Percentiles rank a stretch among this genome's conserved stretches.
Evolutionary conservation across 345 rosid genomes (phyloP).

Genomic region (Stellera chamaejasme): DNA sequence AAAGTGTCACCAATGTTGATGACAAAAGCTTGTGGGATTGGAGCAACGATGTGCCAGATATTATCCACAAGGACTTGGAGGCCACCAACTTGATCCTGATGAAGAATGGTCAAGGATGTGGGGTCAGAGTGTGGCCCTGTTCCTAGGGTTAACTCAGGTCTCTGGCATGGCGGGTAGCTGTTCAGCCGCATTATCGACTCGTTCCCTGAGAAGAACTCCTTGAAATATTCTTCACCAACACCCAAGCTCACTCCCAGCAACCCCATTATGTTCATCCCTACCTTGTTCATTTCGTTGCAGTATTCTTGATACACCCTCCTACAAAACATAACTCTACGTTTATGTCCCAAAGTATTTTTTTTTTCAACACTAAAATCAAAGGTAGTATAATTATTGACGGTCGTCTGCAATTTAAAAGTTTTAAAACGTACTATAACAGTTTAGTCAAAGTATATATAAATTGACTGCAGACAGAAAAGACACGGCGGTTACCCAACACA

Average conservation of each 20-base stretch:
- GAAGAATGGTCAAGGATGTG: slow-evolving; percentile 66
- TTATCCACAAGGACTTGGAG: slow-evolving; percentile 54
- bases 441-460: no score
- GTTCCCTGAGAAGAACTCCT: slow-evolving; percentile 40
- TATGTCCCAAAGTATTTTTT: no score
- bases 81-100: slow-evolving; percentile 61
- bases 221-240: slow-evolving; percentile 26
- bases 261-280: slow-evolving; percentile 47
- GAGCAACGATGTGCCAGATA: slow-evolving; percentile 43
- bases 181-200: slow-evolving; percentile 69
- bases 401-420: no score
- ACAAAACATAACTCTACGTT: background rate
- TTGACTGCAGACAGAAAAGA: no score
- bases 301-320: slow-evolving; percentile 53
- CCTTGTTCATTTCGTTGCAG: slow-evolving; percentile 38
- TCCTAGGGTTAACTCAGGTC: slow-evolving; percentile 48
- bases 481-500: no score
- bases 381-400: no score
- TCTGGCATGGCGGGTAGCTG: slow-evolving; percentile 55
- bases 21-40: slow-evolving; percentile 43
- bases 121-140: slow-evolving; percentile 80
- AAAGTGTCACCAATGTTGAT: slow-evolving; percentile 74
- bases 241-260: slow-evolving; percentile 51
- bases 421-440: no score
- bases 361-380: no score